These are phyloP conservation scores for Mallotus repandus DNA, from an alignment of 441 rosid species.

Conservation along the genomic window DNA sequence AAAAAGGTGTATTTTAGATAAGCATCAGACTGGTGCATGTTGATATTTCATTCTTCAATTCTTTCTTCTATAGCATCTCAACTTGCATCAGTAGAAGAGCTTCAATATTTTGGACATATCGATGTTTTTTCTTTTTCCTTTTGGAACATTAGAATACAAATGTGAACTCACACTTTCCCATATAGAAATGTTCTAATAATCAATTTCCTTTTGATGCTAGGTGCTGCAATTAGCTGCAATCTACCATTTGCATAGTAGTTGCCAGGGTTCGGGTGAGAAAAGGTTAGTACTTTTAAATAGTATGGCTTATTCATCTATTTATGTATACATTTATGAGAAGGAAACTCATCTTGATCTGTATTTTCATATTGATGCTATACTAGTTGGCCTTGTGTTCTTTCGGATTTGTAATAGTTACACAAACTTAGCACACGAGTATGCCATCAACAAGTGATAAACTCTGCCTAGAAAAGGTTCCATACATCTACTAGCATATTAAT, in stretches of 20 bases:
- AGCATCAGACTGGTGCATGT: too few relatives aligned
- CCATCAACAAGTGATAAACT: constrained; percentile 70
- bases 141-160: too few relatives aligned
- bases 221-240: constrained; percentile 69
- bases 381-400: constrained; percentile 13
- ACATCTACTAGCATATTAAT: background rate
- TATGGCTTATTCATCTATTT: too few relatives aligned
- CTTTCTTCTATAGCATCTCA: too few relatives aligned
- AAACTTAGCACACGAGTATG: constrained; percentile 68
- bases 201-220: constrained; percentile 25
- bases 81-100: too few relatives aligned
- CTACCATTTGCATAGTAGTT: constrained; percentile 54
- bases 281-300: constrained; percentile 32
- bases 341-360: background rate
- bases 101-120: too few relatives aligned
- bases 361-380: constrained; percentile 15
- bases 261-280: constrained; percentile 84
- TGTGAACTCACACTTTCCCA: too few relatives aligned
- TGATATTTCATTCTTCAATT: too few relatives aligned
- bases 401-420: constrained; percentile 67
- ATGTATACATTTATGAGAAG: background rate
- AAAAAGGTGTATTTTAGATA: too few relatives aligned
- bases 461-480: constrained; percentile 70
- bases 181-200: background rate
- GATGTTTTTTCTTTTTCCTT: too few relatives aligned